These are phyloP conservation scores for Termitomyces sp. DNA, from an alignment of 768 basidiomycete species.

Conservation along the genomic window DNA sequence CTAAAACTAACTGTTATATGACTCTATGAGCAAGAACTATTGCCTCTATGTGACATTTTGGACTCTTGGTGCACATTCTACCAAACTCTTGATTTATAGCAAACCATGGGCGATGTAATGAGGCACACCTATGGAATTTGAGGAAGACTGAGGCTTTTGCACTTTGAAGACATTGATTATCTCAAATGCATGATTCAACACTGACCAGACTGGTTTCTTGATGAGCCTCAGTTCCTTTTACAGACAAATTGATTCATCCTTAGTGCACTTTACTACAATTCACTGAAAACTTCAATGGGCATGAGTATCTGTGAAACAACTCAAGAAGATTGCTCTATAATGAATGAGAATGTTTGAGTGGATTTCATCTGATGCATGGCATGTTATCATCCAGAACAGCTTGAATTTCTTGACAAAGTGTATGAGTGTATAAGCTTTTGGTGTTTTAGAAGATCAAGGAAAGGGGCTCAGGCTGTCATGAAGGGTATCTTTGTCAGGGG, in stretches of 20 bases:
- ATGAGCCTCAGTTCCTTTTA: neutral
- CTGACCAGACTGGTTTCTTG: neutral
- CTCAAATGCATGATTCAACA: neutral
- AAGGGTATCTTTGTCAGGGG: neutral
- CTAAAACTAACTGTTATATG: neutral
- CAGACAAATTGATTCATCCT: neutral
- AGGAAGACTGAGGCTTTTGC: neutral
- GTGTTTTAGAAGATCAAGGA: neutral
- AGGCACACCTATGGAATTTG: neutral
- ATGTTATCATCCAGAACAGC: no score
- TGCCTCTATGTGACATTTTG: neutral
- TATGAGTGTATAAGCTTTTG: neutral
- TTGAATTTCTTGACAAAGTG: neutral
- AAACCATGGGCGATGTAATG: neutral
- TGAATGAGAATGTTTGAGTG: neutral
- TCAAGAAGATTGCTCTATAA: neutral
- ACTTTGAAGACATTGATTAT: neutral
- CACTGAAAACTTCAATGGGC: neutral
- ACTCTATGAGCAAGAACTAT: neutral
- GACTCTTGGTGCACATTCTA: slow-evolving; percentile 2
- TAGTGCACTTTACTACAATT: neutral
- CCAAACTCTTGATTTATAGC: neutral
- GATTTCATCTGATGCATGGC: neutral
- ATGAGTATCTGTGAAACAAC: neutral
- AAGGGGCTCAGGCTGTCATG: neutral